Base-by-base conservation (phyloP, 225 moss, liverwort and hornwort species). In the Marchantia paleacea region DNA sequence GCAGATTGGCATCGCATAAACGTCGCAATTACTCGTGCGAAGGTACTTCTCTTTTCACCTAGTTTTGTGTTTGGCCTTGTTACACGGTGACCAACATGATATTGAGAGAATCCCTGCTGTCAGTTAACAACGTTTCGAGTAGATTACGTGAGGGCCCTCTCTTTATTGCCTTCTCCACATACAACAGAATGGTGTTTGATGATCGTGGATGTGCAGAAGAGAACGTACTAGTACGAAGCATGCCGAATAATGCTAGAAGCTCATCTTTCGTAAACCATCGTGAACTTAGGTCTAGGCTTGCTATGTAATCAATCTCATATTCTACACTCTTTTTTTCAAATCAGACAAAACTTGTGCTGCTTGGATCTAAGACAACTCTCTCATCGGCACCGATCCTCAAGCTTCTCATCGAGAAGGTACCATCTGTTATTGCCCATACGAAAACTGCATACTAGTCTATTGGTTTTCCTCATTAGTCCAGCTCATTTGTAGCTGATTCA, bases 1-100 rank as follows among this genome's bases (percentile, higher is more conserved):
- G 81, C 83, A 29, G 90, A 90, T 68, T 90, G 90, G 90, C 90
- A 81, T 61, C 85, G 90, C 24, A 86, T 90, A 5, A 90, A 90
- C 80, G 90, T 90, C 29, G 90, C 90, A 25, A 86, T 90, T 26
- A 90, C 90, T 50, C 81, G 90, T 0, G 85, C 90, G 0, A 90
- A 90, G 90, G 90, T 90, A 81, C 24, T 39, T 39, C 39, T 39
- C 5, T 39, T 39, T 39, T 39, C 39, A 39, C 39, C 39, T 2
- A 39, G 39, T 39, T 39, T 39, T 39, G 39, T 39, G 39, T 39
- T 39, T 2, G 39, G 5, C 39, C 39, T 39, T 39, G 39, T 39
- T 39, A 39, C 39, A 39, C 39, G 39, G 5, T 39, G 2, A 39
- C 39, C 39, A 39, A 39, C 39, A 39, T 39, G 3, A 2, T 39